phyloP scores from a whole-genome alignment of 306 rosid genomes.

The Vigna reflexopilosa region DNA sequence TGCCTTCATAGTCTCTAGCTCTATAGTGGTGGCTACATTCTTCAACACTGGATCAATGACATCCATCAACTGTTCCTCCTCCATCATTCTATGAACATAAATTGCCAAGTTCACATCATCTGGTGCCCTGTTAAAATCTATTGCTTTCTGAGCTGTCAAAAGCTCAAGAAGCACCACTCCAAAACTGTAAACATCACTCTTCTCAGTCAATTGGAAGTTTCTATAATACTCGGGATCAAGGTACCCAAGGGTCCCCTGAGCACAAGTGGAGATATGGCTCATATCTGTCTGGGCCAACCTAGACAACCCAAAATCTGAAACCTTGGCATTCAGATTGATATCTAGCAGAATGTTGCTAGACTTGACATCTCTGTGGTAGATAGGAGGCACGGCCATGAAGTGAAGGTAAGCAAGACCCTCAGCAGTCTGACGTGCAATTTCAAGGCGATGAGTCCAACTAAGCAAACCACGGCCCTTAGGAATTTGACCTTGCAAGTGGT shows the following conservation, averaged over 20 bases:
- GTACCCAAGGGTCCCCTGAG: constrained; percentile 83
- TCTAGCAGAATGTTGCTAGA: constrained; percentile 78
- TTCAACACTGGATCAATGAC: constrained; percentile 66
- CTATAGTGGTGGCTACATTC: constrained; percentile 59
- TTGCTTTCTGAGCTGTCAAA: constrained; percentile 73
- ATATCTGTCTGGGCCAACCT: constrained; percentile 77
- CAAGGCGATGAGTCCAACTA: constrained; percentile 68
- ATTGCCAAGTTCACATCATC: constrained; percentile 89
- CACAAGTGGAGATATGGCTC: constrained; percentile 84
- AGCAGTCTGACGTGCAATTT: constrained; percentile 67
- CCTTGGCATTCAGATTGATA: constrained; percentile 64
- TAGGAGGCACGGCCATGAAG: constrained; percentile 77
- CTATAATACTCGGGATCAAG: constrained; percentile 80
- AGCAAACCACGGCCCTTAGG: constrained; percentile 37
- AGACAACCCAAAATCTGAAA: constrained; percentile 76
- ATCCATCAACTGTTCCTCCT: constrained; percentile 66
- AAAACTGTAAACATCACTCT: constrained; percentile 79
- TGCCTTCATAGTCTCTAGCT: constrained; percentile 79
- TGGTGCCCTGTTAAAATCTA: constrained; percentile 64
- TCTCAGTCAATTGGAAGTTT: constrained; percentile 73
- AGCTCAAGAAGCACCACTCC: constrained; percentile 77
- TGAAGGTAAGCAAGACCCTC: constrained; percentile 79
- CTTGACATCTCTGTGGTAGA: constrained; percentile 85
- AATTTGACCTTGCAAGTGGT: constrained; percentile 59
- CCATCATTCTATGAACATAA: constrained; percentile 65